Base-by-base conservation (phyloP, 768 basidiomycete species). In the Boletus subparvulus region DNA sequence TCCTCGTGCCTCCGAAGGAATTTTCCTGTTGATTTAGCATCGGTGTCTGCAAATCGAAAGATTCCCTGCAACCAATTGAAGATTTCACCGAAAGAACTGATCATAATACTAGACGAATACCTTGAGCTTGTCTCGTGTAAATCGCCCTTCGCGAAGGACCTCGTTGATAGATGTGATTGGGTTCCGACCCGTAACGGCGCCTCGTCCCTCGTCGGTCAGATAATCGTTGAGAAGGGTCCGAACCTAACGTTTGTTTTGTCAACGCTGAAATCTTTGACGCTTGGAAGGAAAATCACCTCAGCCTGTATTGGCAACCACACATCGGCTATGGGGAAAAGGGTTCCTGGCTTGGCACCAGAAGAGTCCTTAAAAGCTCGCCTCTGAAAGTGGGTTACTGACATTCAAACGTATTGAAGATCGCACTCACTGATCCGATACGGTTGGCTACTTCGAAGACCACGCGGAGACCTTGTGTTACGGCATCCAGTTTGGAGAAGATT, bases 161-260 rank as follows among this genome's bases (percentile, higher is more conserved):
- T 98, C 97, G 63, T 95, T 97, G 70, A 98, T 93, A 2, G 95
- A 94, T 0, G 87, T 85, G 58, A 98, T 88, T 8, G 92, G 92
- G 69, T 95, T 94, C 44, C 94, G 81, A 7, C 90, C 87, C 21
- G 90, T 80, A 10, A 85, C 79, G 6, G 85, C 80, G 10, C 89
- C 88, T 73, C 86, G 86, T 59, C 92, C 88, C 61, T 96, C 94
- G 71, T 94, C 92, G n/a, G 87, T 88, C 3, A 99, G 78, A 74
- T 98, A 98, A 72, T 94, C 92, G 54, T 85, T 82, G 40, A 98
- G 82, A 4, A 98, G 72, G 6, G 82, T 86, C 56, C 89, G 86
- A 42, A 98, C 83, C 95, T 98, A 59, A 62, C 26, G 54, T 40
- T 33, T 46, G 6, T 42, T 33, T 45, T 48, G 47, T 66, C 42